These are phyloP conservation scores for Fusarium liriodendri DNA, from an alignment of 2,329 filamentous ascomycete genomes.

Conservation along the genomic window DNA sequence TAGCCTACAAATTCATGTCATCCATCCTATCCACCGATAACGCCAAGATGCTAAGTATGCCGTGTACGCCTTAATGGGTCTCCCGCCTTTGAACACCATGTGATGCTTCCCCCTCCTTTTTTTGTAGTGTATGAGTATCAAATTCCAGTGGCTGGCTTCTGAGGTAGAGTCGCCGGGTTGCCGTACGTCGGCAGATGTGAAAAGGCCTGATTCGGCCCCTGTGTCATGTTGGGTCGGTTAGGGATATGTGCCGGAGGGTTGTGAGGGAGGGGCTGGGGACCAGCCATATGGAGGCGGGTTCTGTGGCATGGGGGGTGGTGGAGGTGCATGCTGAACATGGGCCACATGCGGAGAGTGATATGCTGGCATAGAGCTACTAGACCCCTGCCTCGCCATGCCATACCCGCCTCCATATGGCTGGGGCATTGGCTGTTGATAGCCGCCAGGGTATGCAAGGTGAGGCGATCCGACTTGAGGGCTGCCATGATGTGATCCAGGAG, in stretches of 20 bases:
- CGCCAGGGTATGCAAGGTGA: slow-evolving; percentile 61
- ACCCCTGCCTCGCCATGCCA: slow-evolving; percentile 67
- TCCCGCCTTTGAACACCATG: slow-evolving; percentile 43
- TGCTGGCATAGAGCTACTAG: slow-evolving; percentile 64
- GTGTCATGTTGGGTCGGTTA: slow-evolving; percentile 58
- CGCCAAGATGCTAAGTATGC: slow-evolving; percentile 54
- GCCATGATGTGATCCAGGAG: slow-evolving; percentile 61
- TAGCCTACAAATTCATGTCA: slow-evolving; percentile 47
- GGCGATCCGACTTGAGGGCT: slow-evolving; percentile 65
- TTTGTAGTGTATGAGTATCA: slow-evolving; percentile 43
- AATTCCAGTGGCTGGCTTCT: slow-evolving; percentile 66
- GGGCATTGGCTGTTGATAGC: slow-evolving; percentile 59
- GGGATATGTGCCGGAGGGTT: slow-evolving; percentile 55
- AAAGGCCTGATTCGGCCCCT: slow-evolving; percentile 59
- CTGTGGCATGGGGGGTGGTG: slow-evolving; percentile 51
- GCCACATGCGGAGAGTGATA: slow-evolving; percentile 56
- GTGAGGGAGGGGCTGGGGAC: slow-evolving; percentile 57
- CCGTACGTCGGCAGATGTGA: slow-evolving; percentile 67
- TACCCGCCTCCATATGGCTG: slow-evolving; percentile 63
- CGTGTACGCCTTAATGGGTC: slow-evolving; percentile 48
- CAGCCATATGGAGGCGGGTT: slow-evolving; percentile 53
- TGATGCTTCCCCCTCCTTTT: slow-evolving; percentile 41
- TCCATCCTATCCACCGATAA: slow-evolving; percentile 52
- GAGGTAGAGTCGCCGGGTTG: slow-evolving; percentile 69
- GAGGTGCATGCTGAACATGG: slow-evolving; percentile 55